Conservation (phyloP, 2,329 filamentous ascomycete genomes). For the Aspergillus calidoustus region DNA sequence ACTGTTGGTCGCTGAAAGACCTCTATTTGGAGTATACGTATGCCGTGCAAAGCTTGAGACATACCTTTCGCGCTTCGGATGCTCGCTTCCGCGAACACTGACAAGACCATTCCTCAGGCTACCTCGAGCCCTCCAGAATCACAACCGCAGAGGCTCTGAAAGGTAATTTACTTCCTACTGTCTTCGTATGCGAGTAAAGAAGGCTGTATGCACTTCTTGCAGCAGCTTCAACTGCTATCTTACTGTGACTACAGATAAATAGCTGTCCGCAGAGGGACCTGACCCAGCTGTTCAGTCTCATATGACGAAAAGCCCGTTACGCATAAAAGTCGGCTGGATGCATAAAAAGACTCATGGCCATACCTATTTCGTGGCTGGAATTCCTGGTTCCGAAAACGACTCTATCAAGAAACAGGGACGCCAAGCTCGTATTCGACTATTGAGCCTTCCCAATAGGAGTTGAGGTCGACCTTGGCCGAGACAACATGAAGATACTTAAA, state of each 20-base stretch:
- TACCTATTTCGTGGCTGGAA: not conserved
- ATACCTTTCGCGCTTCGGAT: no score
- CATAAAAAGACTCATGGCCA: not conserved
- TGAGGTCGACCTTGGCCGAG: not conserved
- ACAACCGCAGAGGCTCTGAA: no score
- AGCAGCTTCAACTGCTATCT: no score
- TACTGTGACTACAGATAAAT: not conserved
- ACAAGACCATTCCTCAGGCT: no score
- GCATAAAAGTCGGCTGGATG: not conserved
- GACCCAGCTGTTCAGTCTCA: not conserved
- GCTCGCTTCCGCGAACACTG: no score
- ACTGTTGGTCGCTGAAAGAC: not conserved
- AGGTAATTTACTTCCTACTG: no score
- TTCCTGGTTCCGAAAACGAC: not conserved
- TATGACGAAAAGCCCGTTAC: not conserved
- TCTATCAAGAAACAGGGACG: not conserved
- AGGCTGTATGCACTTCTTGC: no score
- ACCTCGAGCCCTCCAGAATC: no score
- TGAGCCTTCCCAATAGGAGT: not conserved
- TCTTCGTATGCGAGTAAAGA: no score
- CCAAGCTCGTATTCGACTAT: slow-evolving; percentile 8
- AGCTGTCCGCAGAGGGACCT: not conserved
- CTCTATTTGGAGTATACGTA: no score
- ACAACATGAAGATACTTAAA: not conserved
- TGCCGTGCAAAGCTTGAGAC: no score